Percentiles rank a stretch among this genome's conserved stretches.
Conservation (phyloP, 2,329 filamentous ascomycete species). For the Aaosphaeria arxii region DNA sequence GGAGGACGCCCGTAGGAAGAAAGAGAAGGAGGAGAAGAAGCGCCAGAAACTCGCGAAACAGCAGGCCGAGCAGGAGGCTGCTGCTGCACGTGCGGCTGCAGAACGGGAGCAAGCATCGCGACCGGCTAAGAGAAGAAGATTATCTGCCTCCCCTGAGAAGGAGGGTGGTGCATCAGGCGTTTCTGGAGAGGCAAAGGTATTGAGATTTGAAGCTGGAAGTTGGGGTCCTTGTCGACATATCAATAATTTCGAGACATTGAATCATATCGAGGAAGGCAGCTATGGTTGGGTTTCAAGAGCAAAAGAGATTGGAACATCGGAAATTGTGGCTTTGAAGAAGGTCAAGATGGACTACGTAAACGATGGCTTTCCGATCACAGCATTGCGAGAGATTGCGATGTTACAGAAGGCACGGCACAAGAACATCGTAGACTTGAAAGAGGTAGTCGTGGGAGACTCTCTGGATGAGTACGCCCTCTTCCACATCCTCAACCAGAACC, state of each 20-base stretch:
- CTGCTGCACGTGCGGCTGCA: slow-evolving; percentile 23
- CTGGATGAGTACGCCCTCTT: slow-evolving; percentile 46
- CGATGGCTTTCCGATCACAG: slow-evolving; percentile 89
- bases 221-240: slow-evolving; percentile 76
- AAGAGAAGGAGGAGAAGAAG: slow-evolving; percentile 87
- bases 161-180: slow-evolving; percentile 10
- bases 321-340: slow-evolving; percentile 88
- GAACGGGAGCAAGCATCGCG: slow-evolving; percentile 28
- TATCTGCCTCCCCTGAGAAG: slow-evolving; percentile 48
- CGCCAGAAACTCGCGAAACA: slow-evolving; percentile 79
- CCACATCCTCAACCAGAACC: slow-evolving; percentile 18
- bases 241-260: slow-evolving; percentile 86
- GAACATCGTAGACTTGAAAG: slow-evolving; percentile 78
- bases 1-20: slow-evolving; percentile 68
- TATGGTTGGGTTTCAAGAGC: slow-evolving; percentile 94
- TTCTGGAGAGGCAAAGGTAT: slow-evolving; percentile 52
- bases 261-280: slow-evolving; percentile 95
- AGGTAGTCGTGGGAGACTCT: slow-evolving; percentile 75
- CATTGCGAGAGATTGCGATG: slow-evolving; percentile 89
- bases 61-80: slow-evolving; percentile 58
- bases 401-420: slow-evolving; percentile 74
- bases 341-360: slow-evolving; percentile 75
- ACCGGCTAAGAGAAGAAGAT: slow-evolving; percentile 60
- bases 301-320: slow-evolving; percentile 67
- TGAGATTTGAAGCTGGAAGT: slow-evolving; percentile 66